phyloP scores from a whole-genome alignment of 2,329 filamentous ascomycete species.

The Dothideomycetidae sp. region DNA sequence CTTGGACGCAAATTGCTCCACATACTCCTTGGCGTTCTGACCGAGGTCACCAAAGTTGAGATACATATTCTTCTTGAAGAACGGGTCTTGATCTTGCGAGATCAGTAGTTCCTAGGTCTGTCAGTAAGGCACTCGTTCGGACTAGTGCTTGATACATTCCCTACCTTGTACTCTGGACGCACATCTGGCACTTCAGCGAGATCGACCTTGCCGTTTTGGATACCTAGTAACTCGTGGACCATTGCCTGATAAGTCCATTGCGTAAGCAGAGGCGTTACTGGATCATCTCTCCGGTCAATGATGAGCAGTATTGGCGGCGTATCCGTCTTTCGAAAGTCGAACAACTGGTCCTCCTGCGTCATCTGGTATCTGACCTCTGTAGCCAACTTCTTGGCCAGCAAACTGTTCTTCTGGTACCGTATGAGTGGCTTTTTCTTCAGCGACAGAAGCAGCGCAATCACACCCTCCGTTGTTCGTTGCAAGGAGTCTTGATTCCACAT shows the following conservation, averaged over 20 bases:
- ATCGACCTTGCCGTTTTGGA: slow-evolving; percentile 88
- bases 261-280: slow-evolving; percentile 81
- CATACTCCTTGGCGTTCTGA: slow-evolving; percentile 95
- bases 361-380: slow-evolving; percentile 86
- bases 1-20: slow-evolving; percentile 94
- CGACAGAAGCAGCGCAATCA: slow-evolving; percentile 69
- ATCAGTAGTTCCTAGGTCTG: slow-evolving; percentile 73
- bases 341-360: slow-evolving; percentile 88
- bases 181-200: slow-evolving; percentile 72
- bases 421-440: slow-evolving; percentile 96
- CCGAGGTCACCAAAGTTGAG: slow-evolving; percentile 93
- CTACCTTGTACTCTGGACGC: slow-evolving; percentile 59
- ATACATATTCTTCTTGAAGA: slow-evolving; percentile 99
- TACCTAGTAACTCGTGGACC: slow-evolving; percentile 91
- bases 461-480: slow-evolving; percentile 72
- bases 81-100: slow-evolving; percentile 92
- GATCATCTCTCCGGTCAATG: slow-evolving; percentile 83
- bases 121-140: too few relatives aligned
- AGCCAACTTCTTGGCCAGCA: slow-evolving; percentile 81
- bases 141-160: too few relatives aligned
- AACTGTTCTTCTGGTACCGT: slow-evolving; percentile 80
- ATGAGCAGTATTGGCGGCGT: slow-evolving; percentile 87
- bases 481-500: slow-evolving; percentile 83
- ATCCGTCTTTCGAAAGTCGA: slow-evolving; percentile 89
- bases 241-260: slow-evolving; percentile 99